A percentile compares a stretch with the other conserved stretches of the same genome.
Conservation (phyloP, 257 asterid species). For the Cruciata laevipes region DNA sequence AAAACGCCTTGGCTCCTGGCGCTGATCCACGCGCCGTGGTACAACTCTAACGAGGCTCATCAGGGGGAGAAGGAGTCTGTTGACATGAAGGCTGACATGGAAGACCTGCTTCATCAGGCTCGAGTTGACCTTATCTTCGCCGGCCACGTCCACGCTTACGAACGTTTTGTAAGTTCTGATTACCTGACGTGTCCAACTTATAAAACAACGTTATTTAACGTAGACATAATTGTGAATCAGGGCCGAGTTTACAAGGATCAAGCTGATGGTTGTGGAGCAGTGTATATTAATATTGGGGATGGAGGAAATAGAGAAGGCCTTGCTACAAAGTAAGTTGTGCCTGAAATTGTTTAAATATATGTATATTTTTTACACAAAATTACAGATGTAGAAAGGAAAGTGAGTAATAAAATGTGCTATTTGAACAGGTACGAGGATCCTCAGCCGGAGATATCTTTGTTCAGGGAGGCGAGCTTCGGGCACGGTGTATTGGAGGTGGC, state of each 20-base stretch:
- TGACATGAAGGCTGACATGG: conserved; percentile 64
- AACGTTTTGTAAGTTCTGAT: conserved; percentile 60
- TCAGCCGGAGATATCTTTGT: conserved; percentile 47
- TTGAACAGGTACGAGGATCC: conserved; percentile 45
- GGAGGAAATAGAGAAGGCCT: conserved; percentile 94
- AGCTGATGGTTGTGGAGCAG: conserved; percentile 55
- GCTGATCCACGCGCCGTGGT: conserved; percentile 85
- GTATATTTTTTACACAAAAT: not conserved
- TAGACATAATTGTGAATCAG: too few species aligned
- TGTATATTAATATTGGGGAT: conserved; percentile 61
- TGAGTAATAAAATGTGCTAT: not conserved
- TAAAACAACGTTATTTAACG: too few species aligned
- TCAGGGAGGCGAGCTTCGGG: conserved; percentile 86
- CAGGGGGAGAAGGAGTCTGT: conserved; percentile 54
- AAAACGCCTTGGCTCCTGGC: conserved; percentile 73
- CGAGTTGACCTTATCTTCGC: conserved; percentile 65
- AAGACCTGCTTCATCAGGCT: conserved; percentile 52
- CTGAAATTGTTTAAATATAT: not conserved
- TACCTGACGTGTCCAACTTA: too few species aligned
- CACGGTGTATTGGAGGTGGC: conserved; percentile 53
- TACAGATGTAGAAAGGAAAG: not conserved
- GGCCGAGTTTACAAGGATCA: conserved; percentile 49
- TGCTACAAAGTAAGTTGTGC: conserved; percentile 36
- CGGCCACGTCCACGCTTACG: conserved; percentile 93
- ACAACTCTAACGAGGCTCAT: conserved; percentile 67